Evolutionary conservation across 768 basidiomycete species (phyloP).

Genomic region (Tremella fuciformis): DNA sequence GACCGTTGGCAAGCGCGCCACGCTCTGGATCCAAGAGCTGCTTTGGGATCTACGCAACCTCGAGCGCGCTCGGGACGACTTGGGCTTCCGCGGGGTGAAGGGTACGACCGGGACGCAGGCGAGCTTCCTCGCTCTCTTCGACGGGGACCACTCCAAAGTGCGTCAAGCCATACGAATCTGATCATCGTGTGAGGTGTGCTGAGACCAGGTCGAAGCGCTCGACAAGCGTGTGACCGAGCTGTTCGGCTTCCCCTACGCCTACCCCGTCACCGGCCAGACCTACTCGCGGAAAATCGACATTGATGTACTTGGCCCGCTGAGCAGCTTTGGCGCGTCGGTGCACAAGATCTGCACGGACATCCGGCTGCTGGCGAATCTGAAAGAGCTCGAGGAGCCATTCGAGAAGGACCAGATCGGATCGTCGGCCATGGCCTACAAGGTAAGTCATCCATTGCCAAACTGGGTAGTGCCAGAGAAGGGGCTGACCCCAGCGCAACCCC

Average conservation of each 20-base stretch:
- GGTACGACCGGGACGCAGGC: slow-evolving; percentile 99
- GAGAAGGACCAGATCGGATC: slow-evolving; percentile 94
- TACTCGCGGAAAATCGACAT: slow-evolving; percentile 97
- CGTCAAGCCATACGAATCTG: neutral
- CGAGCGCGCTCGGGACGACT: slow-evolving; percentile 78
- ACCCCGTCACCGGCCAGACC: slow-evolving; percentile 97
- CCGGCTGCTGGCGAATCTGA: slow-evolving; percentile 86
- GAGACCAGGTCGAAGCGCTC: slow-evolving; percentile 72
- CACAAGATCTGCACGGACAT: slow-evolving; percentile 97
- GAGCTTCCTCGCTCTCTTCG: slow-evolving; percentile 87
- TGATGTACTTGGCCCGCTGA: slow-evolving; percentile 84
- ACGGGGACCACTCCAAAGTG: slow-evolving; percentile 90
- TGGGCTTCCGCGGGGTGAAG: slow-evolving; percentile 97
- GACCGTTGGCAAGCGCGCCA: slow-evolving; percentile 94
- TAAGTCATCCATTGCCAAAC: slow-evolving; percentile 12
- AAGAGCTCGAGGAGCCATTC: slow-evolving; percentile 99
- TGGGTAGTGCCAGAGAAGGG: no score
- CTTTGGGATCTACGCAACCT: slow-evolving; percentile 95
- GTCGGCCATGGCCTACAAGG: slow-evolving; percentile 96
- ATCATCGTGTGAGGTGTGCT: neutral
- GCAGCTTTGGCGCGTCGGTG: slow-evolving; percentile 84
- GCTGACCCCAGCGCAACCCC: slow-evolving; percentile 67
- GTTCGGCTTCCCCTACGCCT: slow-evolving; percentile 87
- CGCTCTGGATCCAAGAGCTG: slow-evolving; percentile 95
- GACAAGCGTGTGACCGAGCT: slow-evolving; percentile 86